Evolutionary conservation across 495 filamentous ascomycete genomes (phyloP).

Genomic region (Aspergillus carlsbadensis): DNA sequence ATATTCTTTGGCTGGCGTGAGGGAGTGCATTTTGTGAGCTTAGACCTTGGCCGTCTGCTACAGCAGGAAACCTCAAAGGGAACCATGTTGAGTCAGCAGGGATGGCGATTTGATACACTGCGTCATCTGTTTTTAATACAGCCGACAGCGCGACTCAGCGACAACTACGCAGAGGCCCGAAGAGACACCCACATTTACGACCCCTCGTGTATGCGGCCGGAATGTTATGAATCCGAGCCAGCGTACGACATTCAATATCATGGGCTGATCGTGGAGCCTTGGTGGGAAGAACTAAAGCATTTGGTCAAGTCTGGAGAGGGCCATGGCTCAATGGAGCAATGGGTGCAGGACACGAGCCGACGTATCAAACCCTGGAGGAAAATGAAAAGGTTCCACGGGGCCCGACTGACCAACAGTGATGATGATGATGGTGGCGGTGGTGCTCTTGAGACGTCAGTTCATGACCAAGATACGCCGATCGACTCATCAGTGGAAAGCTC

Average conservation of each 20-base stretch:
- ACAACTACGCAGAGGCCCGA: too few species aligned
- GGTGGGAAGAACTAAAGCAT: background rate
- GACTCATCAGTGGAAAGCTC: too few species aligned
- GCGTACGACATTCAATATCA: background rate
- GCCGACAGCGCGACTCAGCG: too few species aligned
- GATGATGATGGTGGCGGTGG: too few species aligned
- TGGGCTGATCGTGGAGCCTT: background rate
- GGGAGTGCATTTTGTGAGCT: background rate
- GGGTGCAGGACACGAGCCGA: background rate
- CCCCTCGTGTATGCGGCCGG: too few species aligned
- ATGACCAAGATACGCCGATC: too few species aligned
- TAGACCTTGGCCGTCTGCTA: background rate
- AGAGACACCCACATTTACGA: too few species aligned
- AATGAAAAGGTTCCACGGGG: background rate
- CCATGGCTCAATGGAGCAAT: background rate
- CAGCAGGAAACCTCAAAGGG: background rate
- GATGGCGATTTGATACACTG: background rate
- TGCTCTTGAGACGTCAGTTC: too few species aligned
- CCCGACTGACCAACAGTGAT: background rate
- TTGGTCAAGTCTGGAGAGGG: background rate
- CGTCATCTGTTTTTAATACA: background rate
- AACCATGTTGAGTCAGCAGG: background rate
- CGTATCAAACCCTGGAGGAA: too few species aligned
- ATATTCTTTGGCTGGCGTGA: background rate
- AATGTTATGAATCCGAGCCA: too few species aligned